Base-by-base conservation (phyloP, 2,329 filamentous ascomycete genomes). In the Scytalidium sp. region DNA sequence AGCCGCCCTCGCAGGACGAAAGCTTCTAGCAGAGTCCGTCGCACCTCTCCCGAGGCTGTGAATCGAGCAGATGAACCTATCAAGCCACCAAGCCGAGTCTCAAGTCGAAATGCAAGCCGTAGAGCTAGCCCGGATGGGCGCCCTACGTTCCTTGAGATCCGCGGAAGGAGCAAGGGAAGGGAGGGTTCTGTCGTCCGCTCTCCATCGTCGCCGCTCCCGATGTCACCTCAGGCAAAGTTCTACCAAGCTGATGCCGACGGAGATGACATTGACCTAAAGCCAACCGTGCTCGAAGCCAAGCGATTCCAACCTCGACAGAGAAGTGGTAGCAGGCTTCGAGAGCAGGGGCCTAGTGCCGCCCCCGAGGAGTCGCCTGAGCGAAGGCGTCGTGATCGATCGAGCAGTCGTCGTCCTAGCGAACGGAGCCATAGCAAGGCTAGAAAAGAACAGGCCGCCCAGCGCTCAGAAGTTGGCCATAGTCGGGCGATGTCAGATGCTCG, bases 201-300 rank as follows among this genome's bases (percentile, higher is more conserved):
- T 1, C 91, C 92, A 1, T 87, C 88, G 0, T 93, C 90, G 1
- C 90, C 92, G 1, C 71, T 91, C 19, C 88, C 90, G 3, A 85
- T 93, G 74, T 83, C 87, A 13, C 72, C 75, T 5, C 72, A 78
- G 2, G 81, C 76, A 19, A 76, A 75, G 17, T 73, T 75, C 15
- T 70, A 78, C 50, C 73, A 76, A 40, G 77, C 76, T 41, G 75
- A 75, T 42, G 73, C 70, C 19, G 84, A 83, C 1, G 81, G 85
- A n/a, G 85, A 89, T 45, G 86, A 89, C 48, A 79, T 80, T 22
- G 81, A 84, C 56, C 76, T 77, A 58, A 71, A 67, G 51, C 75
- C 68, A 45, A 81, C 81, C 2, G 56, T 80, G 23, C 70, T 73
- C 42, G 79, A 74, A 1, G 75, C 79, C 54, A 79, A 83, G 58